Evolutionary conservation across 2,329 filamentous ascomycete genomes (phyloP).

Genomic region (Pseudogymnoascus sp.): DNA sequence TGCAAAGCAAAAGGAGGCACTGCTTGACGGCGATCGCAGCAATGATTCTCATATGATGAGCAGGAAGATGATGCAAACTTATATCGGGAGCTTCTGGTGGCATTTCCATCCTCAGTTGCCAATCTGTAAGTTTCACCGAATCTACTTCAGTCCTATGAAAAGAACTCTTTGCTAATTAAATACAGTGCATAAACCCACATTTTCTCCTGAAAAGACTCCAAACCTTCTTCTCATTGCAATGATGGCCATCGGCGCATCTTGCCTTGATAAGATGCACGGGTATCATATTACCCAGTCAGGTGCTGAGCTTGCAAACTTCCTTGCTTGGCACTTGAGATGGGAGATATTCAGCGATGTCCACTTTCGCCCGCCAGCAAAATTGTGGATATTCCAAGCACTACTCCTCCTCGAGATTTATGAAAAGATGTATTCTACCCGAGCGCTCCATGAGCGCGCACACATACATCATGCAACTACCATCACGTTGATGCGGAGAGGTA

Average conservation of each 20-base stretch:
- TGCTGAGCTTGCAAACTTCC: conserved; percentile 78
- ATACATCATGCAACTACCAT: conserved; percentile 96
- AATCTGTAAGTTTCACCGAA: conserved; percentile 41
- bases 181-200: conserved; percentile 78
- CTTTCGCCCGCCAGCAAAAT: conserved; percentile 83
- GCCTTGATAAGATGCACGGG: conserved; percentile 74
- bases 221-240: conserved; percentile 79
- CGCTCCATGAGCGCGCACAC: conserved; percentile 87
- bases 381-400: conserved; percentile 93
- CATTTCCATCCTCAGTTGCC: conserved; percentile 92
- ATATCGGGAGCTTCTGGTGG: conserved; percentile 88
- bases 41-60: conserved; percentile 62
- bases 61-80: conserved; percentile 90
- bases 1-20: conserved; percentile 64
- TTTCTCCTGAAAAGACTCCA: conserved; percentile 77
- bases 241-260: conserved; percentile 87
- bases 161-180: not conserved
- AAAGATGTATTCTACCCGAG: conserved; percentile 93
- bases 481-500: conserved; percentile 87
- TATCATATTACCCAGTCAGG: conserved; percentile 65
- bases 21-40: conserved; percentile 71
- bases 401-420: conserved; percentile 88
- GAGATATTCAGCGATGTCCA: conserved; percentile 88
- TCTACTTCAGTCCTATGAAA: not conserved
- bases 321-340: conserved; percentile 91